Percentiles rank a stretch among this genome's conserved stretches.
These are phyloP conservation scores for Fraxinus pennsylvanica DNA, from an alignment of 257 asterid genomes.

Conservation along the genomic window DNA sequence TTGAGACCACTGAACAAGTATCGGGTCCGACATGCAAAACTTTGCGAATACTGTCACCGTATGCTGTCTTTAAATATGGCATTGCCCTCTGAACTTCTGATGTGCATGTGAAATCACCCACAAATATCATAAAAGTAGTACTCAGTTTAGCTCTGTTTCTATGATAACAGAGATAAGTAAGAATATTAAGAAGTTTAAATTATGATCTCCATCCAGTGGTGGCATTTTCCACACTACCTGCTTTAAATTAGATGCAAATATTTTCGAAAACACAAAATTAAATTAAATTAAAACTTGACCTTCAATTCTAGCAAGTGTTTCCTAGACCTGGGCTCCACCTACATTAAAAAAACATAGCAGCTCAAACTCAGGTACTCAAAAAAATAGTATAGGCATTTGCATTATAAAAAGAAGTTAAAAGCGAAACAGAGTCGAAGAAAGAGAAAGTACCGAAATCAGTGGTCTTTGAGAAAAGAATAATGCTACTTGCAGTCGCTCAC, in stretches of 20 bases:
- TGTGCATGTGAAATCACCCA: slow-evolving; percentile 73
- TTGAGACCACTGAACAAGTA: slow-evolving; percentile 70
- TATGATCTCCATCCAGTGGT: no score
- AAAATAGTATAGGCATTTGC: no score
- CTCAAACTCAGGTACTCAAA: no score
- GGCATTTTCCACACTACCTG: background rate
- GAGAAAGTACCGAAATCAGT: no score
- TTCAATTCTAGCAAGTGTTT: background rate
- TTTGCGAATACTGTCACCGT: slow-evolving; percentile 67
- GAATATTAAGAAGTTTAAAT: background rate
- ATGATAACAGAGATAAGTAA: background rate
- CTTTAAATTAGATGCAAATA: background rate
- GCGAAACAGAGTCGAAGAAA: no score
- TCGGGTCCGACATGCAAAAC: slow-evolving; percentile 89
- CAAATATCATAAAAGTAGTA: background rate
- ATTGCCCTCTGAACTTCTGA: slow-evolving; percentile 54
- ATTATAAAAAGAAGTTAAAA: no score
- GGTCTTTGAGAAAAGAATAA: background rate
- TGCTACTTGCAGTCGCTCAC: no score
- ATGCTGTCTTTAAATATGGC: slow-evolving; percentile 65
- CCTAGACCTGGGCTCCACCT: background rate
- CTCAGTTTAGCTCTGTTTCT: background rate
- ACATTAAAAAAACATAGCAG: background rate
- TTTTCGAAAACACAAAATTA: no score
- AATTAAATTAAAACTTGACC: background rate